Conservation (phyloP, 2,329 filamentous ascomycete species). For the Colletotrichum liaoningense region DNA sequence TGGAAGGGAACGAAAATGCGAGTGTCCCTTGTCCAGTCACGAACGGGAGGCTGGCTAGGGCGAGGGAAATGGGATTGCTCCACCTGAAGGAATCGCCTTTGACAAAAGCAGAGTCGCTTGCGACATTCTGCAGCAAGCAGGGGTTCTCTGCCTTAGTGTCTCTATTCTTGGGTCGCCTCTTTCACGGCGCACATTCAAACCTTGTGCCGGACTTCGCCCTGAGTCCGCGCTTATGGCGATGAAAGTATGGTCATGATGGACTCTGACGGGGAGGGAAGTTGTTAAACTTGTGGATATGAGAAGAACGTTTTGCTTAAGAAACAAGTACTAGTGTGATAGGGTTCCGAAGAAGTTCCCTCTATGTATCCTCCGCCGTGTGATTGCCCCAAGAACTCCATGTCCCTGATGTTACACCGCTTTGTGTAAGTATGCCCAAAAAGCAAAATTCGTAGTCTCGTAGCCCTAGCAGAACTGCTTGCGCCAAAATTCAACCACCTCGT, state of each 20-base stretch:
- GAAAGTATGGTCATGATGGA: background rate
- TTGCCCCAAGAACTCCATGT: background rate
- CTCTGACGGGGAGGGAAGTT: background rate
- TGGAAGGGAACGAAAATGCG: no score
- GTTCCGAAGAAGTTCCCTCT: no score
- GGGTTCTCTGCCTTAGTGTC: background rate
- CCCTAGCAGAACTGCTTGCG: background rate
- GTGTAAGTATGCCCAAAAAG: background rate
- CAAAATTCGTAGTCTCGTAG: background rate
- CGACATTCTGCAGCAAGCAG: background rate
- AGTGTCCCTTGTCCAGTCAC: background rate
- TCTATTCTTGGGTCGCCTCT: background rate
- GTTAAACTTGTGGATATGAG: background rate
- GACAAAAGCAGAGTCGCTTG: background rate
- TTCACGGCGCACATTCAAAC: background rate
- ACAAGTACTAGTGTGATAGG: background rate
- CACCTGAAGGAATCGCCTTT: background rate
- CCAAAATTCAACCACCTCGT: conserved; percentile 35
- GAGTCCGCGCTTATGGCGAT: background rate
- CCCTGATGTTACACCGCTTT: background rate
- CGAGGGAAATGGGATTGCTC: background rate
- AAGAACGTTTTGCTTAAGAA: background rate
- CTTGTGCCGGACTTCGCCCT: background rate
- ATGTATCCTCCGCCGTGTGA: no score
- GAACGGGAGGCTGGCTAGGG: background rate